phyloP scores from a whole-genome alignment of 1,284 basidiomycete genomes.

The Ustilago shanxiensis region DNA sequence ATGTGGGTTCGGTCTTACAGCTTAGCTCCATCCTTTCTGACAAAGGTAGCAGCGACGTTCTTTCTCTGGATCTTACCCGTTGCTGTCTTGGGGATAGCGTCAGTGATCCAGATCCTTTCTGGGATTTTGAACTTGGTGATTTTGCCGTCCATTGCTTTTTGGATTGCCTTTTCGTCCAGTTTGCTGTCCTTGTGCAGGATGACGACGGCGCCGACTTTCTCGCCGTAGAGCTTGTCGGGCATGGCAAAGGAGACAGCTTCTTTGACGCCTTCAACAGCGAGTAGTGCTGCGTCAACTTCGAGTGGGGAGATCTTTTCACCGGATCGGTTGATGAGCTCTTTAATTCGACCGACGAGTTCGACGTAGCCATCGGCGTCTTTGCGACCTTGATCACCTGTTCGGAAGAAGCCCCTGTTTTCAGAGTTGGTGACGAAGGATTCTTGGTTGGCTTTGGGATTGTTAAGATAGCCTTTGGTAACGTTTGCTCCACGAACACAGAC shows the following conservation, averaged over 20 bases:
- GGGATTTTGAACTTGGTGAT: slow-evolving; percentile 71
- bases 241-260: slow-evolving; percentile 73
- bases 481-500: slow-evolving; percentile 73
- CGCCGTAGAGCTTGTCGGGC: slow-evolving; percentile 69
- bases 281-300: slow-evolving; percentile 75
- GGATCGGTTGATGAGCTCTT: slow-evolving; percentile 71
- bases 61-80: slow-evolving; percentile 68
- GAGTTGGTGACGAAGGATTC: slow-evolving; percentile 68
- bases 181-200: slow-evolving; percentile 58
- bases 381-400: slow-evolving; percentile 78
- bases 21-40: slow-evolving; percentile 54
- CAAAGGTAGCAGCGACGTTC: slow-evolving; percentile 63
- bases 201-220: slow-evolving; percentile 70
- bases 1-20: slow-evolving; percentile 16
- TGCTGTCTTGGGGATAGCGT: slow-evolving; percentile 70
- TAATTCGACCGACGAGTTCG: slow-evolving; percentile 71
- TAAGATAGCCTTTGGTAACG: slow-evolving; percentile 72
- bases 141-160: slow-evolving; percentile 57
- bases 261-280: slow-evolving; percentile 72
- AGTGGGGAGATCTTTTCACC: slow-evolving; percentile 80
- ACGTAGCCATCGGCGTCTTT: slow-evolving; percentile 77
- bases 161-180: slow-evolving; percentile 59
- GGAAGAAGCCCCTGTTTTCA: slow-evolving; percentile 72
- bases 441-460: slow-evolving; percentile 72
- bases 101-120: slow-evolving; percentile 69